Evolutionary conservation across 208 protist genomes (phyloP).

Genomic region (Crithidia fasciculata): DNA sequence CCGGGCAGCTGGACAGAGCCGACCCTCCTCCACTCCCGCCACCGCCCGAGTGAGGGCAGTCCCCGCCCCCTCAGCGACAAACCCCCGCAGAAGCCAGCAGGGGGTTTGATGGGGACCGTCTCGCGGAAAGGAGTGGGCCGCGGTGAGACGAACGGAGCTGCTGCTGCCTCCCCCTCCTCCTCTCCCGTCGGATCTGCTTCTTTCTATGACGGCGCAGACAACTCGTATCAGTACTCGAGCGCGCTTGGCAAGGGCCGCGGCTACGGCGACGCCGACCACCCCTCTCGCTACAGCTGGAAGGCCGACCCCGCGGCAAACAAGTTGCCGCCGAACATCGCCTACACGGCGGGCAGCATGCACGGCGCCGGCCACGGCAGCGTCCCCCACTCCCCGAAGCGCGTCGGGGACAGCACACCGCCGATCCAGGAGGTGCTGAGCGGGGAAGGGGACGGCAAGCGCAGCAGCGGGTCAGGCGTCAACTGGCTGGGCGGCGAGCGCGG

Average conservation of each 20-base stretch:
- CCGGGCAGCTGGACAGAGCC: slow-evolving; percentile 65
- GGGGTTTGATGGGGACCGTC: too few relatives aligned
- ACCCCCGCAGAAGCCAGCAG: not conserved
- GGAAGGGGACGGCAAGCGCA: not conserved
- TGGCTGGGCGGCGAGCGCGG: slow-evolving; percentile 40
- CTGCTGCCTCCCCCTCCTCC: slow-evolving; percentile 1
- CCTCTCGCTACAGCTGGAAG: slow-evolving; percentile 54
- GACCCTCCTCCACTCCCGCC: slow-evolving; percentile 22
- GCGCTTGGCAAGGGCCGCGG: slow-evolving; percentile 4
- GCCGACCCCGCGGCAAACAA: slow-evolving; percentile 33
- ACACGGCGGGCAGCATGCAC: slow-evolving; percentile 5
- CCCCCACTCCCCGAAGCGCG: slow-evolving; percentile 16
- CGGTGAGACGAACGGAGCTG: too few relatives aligned
- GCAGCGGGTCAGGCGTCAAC: slow-evolving; percentile 8
- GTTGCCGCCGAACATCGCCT: slow-evolving; percentile 20
- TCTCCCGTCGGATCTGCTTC: slow-evolving; percentile 1
- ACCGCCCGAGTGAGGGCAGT: slow-evolving; percentile 13
- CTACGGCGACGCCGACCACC: slow-evolving; percentile 25
- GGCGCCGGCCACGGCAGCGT: slow-evolving; percentile 2
- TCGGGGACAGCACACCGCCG: slow-evolving; percentile 11
- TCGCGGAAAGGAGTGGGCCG: slow-evolving; percentile 11
- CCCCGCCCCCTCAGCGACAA: not conserved
- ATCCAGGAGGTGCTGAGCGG: slow-evolving; percentile 5
- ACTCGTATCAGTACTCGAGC: slow-evolving; percentile 20
- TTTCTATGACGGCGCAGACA: slow-evolving; percentile 35